Evolutionary conservation across 2,329 filamentous ascomycete genomes (phyloP).

Genomic region (Fusarium anthophilum): DNA sequence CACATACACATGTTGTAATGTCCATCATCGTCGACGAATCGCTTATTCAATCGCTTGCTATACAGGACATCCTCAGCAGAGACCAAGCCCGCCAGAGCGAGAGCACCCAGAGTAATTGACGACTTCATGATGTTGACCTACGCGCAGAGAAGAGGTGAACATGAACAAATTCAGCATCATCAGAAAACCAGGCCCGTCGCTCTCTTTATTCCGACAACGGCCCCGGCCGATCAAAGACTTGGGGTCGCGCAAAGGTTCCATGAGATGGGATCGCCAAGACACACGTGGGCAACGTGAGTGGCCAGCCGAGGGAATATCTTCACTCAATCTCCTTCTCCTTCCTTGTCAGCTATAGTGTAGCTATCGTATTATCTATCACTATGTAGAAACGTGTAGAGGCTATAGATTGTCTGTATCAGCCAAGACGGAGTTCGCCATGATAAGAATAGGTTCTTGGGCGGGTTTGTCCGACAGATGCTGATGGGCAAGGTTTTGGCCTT

Average conservation of each 20-base stretch:
- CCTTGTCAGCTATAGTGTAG: not conserved
- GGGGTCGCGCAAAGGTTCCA: slow-evolving; percentile 23
- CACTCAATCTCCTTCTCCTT: not conserved
- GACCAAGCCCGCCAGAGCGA: slow-evolving; percentile 44
- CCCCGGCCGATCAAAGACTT: slow-evolving; percentile 15
- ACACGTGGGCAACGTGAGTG: slow-evolving; percentile 42
- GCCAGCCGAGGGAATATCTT: slow-evolving; percentile 17
- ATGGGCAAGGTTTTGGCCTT: slow-evolving; percentile 21
- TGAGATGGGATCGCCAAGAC: slow-evolving; percentile 37
- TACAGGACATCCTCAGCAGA: slow-evolving; percentile 57
- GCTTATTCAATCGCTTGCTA: slow-evolving; percentile 59
- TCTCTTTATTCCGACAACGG: slow-evolving; percentile 24
- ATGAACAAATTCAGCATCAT: not conserved
- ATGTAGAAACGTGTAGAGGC: not conserved
- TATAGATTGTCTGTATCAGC: not conserved
- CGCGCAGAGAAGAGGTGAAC: not conserved
- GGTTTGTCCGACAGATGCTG: slow-evolving; percentile 19
- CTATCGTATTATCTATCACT: not conserved
- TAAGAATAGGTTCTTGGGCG: not conserved
- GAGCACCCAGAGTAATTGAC: slow-evolving; percentile 31
- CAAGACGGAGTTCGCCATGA: not conserved
- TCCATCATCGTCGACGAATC: slow-evolving; percentile 58
- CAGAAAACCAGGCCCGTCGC: slow-evolving; percentile 7
- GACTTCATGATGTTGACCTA: slow-evolving; percentile 32
- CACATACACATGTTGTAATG: slow-evolving; percentile 63